Percentiles rank a stretch among this genome's conserved stretches.
Evolutionary conservation across 1,284 basidiomycete species (phyloP).

Genomic region (Tilletia indica): DNA sequence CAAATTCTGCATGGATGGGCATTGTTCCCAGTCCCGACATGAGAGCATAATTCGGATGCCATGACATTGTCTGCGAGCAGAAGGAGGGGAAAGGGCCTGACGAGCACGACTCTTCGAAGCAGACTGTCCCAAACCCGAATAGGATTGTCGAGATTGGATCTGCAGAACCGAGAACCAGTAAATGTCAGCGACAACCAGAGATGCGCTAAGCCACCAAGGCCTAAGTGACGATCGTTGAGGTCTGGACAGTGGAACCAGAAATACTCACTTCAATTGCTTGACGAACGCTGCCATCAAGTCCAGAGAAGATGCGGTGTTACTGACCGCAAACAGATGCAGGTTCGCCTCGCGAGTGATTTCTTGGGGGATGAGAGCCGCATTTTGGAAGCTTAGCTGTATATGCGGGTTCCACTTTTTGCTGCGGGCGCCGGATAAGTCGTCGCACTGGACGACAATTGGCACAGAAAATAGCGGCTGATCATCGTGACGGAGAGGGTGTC

Average conservation of each 20-base stretch:
- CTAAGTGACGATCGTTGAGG: neutral
- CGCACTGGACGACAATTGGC: neutral
- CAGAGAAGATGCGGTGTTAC: neutral
- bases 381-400: neutral
- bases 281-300: neutral
- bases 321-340: neutral
- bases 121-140: neutral
- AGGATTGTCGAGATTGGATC: neutral
- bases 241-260: neutral
- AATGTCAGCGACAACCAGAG: neutral
- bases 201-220: neutral
- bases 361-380: neutral
- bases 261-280: neutral
- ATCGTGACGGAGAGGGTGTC: neutral
- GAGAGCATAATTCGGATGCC: neutral
- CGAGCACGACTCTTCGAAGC: neutral
- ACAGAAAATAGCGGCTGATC: neutral
- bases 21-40: neutral
- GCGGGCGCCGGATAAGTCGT: neutral
- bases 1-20: neutral
- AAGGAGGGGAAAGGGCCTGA: neutral
- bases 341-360: neutral
- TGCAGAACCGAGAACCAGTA: neutral
- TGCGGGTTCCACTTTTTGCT: constrained; percentile 5
- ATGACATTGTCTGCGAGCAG: neutral